A percentile compares a stretch with the other conserved stretches of the same genome.
phyloP scores from a whole-genome alignment of 768 basidiomycete species.

The Clavaria fumosa region DNA sequence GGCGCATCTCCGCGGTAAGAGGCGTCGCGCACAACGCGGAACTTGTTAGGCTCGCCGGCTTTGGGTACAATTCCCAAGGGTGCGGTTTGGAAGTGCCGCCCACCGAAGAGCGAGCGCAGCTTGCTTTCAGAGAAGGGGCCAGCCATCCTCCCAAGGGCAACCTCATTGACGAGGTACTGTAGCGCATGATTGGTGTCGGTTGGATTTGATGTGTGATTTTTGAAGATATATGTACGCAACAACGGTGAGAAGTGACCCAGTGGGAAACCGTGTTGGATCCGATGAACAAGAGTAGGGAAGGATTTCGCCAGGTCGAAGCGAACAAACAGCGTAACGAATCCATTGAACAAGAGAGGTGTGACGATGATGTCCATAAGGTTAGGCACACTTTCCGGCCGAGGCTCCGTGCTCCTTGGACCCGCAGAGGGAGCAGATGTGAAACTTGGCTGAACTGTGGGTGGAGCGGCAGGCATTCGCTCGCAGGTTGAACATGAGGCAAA shows the following conservation, averaged over 20 bases:
- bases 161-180: conserved; percentile 10
- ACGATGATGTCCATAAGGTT: conserved; percentile 4
- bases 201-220: conserved; percentile 9
- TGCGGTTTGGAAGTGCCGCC: too few species aligned
- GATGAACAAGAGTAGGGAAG: conserved; percentile 19
- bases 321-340: conserved; percentile 19
- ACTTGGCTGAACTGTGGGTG: too few species aligned
- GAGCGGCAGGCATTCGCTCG: too few species aligned
- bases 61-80: conserved; percentile 3
- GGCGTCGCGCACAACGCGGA: conserved; percentile 11
- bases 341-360: conserved; percentile 9
- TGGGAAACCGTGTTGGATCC: conserved; percentile 20
- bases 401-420: conserved; percentile 15
- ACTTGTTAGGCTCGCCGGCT: conserved; percentile 12
- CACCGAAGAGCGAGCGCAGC: too few species aligned
- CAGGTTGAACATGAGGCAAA: too few species aligned
- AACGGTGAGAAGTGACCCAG: conserved; percentile 18
- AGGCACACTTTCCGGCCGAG: conserved; percentile 9
- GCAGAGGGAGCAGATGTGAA: conserved; percentile 21
- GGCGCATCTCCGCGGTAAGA: conserved; percentile 10
- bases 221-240: conserved; percentile 4
- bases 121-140: conserved; percentile 12
- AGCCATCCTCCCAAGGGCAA: conserved; percentile 6
- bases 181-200: conserved; percentile 5
- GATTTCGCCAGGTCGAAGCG: conserved; percentile 10